Percentiles rank a stretch among this genome's conserved stretches.
These are phyloP conservation scores for Alternaria arborescens DNA, from an alignment of 2,329 filamentous ascomycete genomes.

Conservation along the genomic window DNA sequence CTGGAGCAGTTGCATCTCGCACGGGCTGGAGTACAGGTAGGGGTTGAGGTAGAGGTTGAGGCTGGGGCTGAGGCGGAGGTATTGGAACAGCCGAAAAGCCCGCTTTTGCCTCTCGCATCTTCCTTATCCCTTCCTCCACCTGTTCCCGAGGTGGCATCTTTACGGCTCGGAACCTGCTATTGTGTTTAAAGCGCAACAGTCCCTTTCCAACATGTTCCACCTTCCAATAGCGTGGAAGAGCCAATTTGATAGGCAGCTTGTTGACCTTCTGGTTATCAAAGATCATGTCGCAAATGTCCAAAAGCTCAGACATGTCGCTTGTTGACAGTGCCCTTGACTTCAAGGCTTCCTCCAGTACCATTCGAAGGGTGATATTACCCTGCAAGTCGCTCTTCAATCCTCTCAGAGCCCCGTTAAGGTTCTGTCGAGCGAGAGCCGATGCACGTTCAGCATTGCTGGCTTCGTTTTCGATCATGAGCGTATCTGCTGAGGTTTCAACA, in stretches of 20 bases:
- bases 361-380: slow-evolving; percentile 59
- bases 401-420: slow-evolving; percentile 65
- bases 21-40: slow-evolving; percentile 13
- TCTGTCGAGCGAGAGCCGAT: slow-evolving; percentile 63
- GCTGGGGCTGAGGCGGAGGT: slow-evolving; percentile 1
- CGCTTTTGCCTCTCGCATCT: background rate
- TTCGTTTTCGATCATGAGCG: slow-evolving; percentile 67
- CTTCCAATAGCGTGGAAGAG: slow-evolving; percentile 66
- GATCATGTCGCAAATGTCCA: slow-evolving; percentile 65
- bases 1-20: slow-evolving; percentile 15
- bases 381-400: slow-evolving; percentile 64
- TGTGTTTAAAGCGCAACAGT: slow-evolving; percentile 42
- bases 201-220: slow-evolving; percentile 62
- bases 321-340: slow-evolving; percentile 59
- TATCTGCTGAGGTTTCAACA: slow-evolving; percentile 45
- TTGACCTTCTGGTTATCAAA: slow-evolving; percentile 60
- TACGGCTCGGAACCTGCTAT: slow-evolving; percentile 31
- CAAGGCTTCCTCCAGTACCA: slow-evolving; percentile 66
- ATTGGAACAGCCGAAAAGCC: slow-evolving; percentile 7
- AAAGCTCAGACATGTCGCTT: slow-evolving; percentile 64
- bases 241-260: slow-evolving; percentile 59
- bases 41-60: slow-evolving; percentile 3
- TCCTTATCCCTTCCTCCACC: background rate
- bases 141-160: slow-evolving; percentile 16
- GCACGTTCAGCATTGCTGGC: slow-evolving; percentile 53